Evolutionary conservation across 2,329 filamentous ascomycete genomes (phyloP), one percentile per base, ranked within the genome.

Genomic region (Ophiostoma sp.): DNA sequence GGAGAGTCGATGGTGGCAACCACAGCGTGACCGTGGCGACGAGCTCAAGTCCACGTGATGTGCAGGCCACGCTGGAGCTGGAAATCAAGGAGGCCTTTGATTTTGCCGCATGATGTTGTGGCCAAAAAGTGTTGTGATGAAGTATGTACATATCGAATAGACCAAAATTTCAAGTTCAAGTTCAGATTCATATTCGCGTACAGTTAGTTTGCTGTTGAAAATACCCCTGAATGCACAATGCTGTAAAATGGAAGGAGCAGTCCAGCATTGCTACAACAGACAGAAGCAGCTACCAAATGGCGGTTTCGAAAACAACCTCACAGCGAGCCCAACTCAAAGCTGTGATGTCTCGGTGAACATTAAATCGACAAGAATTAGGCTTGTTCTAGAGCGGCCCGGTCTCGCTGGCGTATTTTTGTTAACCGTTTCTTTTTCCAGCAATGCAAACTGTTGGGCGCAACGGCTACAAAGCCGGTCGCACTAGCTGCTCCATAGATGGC

Each of bases 11-110:
- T 33, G 50, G 31, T 15, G 50, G 50, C n/a, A 33, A 33, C 33
- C 50, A 70, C 19, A 39, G n/a, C n/a, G 33, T 70, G 31, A 59
- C 50, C 6, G 50, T 70, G 11, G 68, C 68, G 6, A 70, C 33
- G 11, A 31, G 28, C 39, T 59, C 50, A 36, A 57, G 17, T 36
- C 36, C 63, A 55, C 50, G 28, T 2, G 52, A 59, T 63, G 50
- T 70, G 48, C 31, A 39, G 50, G 50, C 68, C n/a, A 50, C 52
- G 33, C 31, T 45, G 33, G 22, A 57, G 12, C 45, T 70, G 15
- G 33, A 28, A 15, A 22, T 59, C 22, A 22, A 59, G n/a, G 48
- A 50, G 31, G 68, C 50, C 1, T 59, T 70, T 57, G 28, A 59
- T 36, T 70, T 70, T 45, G 68, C 25, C 17, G 17, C 45, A 25